Evolutionary conservation across 2,329 filamentous ascomycete genomes (phyloP).

Genomic region (Botrytis byssoidea): DNA sequence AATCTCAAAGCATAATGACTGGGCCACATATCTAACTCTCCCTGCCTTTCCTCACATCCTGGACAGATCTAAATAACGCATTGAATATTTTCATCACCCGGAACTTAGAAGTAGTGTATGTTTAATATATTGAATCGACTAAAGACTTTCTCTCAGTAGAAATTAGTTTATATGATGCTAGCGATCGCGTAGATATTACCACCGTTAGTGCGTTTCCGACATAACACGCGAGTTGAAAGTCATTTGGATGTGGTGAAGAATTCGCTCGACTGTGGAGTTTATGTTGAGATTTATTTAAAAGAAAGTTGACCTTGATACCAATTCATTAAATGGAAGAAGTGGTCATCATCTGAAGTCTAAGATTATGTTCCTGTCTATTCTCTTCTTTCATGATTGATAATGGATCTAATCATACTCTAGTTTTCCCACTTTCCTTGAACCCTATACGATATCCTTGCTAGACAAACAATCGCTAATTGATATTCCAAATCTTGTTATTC

Average conservation of each 20-base stretch:
- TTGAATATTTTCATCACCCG: background rate
- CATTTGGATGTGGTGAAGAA: background rate
- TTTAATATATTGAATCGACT: background rate
- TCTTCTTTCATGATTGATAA: background rate
- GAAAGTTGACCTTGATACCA: background rate
- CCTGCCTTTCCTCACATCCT: background rate
- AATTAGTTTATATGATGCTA: background rate
- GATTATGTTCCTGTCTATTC: background rate
- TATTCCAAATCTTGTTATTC: background rate
- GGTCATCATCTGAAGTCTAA: background rate
- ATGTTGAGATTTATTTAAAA: background rate
- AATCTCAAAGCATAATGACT: background rate
- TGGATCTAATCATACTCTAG: background rate
- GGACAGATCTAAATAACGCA: background rate
- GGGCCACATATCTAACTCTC: background rate
- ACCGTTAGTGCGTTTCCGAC: background rate
- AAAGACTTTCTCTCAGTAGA: fast-evolving
- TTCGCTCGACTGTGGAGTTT: background rate
- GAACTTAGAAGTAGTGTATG: background rate
- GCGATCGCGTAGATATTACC: fast-evolving
- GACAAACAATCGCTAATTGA: background rate
- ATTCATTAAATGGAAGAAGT: fast-evolving
- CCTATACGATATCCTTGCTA: background rate
- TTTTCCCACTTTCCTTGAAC: background rate
- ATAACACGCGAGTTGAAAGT: background rate